Base-by-base conservation (phyloP, 2,329 filamentous ascomycete species). In the Penicillium verrucosum region DNA sequence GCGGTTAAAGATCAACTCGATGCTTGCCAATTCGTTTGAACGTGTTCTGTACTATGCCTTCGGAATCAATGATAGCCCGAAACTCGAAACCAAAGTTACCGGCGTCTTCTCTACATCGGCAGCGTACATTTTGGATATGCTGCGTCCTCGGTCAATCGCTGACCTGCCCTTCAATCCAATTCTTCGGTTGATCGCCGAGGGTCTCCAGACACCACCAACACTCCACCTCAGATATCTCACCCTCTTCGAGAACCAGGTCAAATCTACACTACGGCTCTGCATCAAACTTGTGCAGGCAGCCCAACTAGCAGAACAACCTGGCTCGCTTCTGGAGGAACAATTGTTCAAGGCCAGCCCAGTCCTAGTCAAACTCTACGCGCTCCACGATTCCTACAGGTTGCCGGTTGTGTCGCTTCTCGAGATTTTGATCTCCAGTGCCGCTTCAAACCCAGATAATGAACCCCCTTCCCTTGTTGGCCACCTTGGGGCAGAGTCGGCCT, bases 381-480 rank as follows among this genome's bases (percentile, higher is more conserved):
- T 84, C 1, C 83, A 87, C 59, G 85, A 89, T 58, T 73, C 76
- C 8, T 91, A 89, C 72, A 85, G 84, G 64, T 78, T 81, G 14
- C 82, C 87, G 2, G 83, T 89, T 1, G 81, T 92, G 32, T 80
- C 82, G 27, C 77, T 97, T 2, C 78, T 96, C 8, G 86, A 92
- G 59, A 84, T 86, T 11, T 76, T 96, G 18, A 85, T 96, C 29
- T 80, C 86, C 42, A 87, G 83, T 62, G 87, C 89, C 25, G 85
- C 87, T 25, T 84, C 84, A 59, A 66, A 77, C 49, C 77, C 81
- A 16, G 77, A 82, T 30, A 81, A 81, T n/a, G 92, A 97, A 64
- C 91, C 92, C 1, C 90, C 91, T n/a, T 97, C 93, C 7, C 81
- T 99, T n/a, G 84, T 99, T 23, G 92, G 92, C 32, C 91, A 96